These are phyloP conservation scores for Aureobasidium sp. DNA, from an alignment of 2,329 filamentous ascomycete species.

Conservation along the genomic window DNA sequence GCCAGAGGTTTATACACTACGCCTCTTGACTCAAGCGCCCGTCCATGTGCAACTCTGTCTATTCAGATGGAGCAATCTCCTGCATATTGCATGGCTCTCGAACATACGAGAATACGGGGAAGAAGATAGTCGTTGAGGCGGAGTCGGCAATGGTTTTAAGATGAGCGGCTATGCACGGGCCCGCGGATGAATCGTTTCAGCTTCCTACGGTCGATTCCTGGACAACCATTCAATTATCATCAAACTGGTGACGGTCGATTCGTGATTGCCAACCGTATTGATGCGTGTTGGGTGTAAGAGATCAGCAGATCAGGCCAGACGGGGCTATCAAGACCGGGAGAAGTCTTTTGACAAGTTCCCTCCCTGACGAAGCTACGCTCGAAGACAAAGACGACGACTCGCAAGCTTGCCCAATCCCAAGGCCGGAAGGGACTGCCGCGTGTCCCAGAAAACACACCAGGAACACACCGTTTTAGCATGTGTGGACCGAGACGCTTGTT, in stretches of 20 bases:
- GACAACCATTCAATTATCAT: background rate
- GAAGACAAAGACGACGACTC: background rate
- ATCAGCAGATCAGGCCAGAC: background rate
- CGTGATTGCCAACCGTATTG: background rate
- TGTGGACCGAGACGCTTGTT: constrained; percentile 5
- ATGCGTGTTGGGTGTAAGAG: background rate
- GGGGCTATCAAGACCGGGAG: background rate
- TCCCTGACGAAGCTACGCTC: background rate
- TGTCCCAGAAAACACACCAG: background rate
- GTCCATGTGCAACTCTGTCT: background rate
- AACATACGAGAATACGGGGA: background rate
- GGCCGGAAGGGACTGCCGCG: constrained; percentile 3
- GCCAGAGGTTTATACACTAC: too few species aligned
- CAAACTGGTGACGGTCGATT: background rate
- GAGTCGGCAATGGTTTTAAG: background rate
- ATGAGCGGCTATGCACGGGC: background rate
- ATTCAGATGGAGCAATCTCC: background rate
- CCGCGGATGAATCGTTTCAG: background rate
- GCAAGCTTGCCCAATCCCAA: constrained; percentile 26
- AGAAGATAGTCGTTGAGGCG: constrained; percentile 8
- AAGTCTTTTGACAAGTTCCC: background rate
- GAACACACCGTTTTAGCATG: constrained; percentile 1
- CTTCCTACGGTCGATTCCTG: background rate
- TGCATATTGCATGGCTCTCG: background rate
- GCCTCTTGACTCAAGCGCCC: background rate